Conservation (phyloP, 768 basidiomycete species). For the Boletus fagicola region DNA sequence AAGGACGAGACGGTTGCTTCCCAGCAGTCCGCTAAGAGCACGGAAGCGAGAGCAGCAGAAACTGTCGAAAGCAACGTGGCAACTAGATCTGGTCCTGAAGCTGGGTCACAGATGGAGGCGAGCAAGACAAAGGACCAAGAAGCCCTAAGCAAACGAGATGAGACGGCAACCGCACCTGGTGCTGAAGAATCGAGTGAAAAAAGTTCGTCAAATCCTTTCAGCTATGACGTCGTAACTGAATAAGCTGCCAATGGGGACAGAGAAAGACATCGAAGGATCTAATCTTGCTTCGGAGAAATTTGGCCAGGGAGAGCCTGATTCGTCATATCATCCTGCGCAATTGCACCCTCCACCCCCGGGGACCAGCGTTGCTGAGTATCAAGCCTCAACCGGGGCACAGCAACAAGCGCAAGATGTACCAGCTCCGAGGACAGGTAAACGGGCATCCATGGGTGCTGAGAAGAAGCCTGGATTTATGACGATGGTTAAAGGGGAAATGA, state of each 20-base stretch:
- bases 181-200: neutral
- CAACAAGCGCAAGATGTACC: neutral
- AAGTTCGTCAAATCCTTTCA: conserved; percentile 8
- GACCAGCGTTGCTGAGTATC: conserved; percentile 16
- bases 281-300: neutral
- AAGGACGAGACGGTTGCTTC: neutral
- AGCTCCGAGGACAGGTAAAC: neutral
- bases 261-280: neutral
- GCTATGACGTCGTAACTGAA: neutral
- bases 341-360: conserved; percentile 29
- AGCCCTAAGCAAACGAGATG: neutral
- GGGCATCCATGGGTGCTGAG: conserved; percentile 2
- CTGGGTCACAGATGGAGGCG: neutral
- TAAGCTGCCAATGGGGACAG: neutral
- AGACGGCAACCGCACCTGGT: neutral
- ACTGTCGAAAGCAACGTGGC: neutral
- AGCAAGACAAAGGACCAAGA: neutral
- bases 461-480: conserved; percentile 30
- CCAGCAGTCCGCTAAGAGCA: neutral
- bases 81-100: neutral
- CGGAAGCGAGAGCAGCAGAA: neutral
- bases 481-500: conserved; percentile 36
- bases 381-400: neutral
- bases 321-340: conserved; percentile 28
- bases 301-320: neutral